phyloP scores from a whole-genome alignment of 768 basidiomycete genomes.

The Gloeostereum incarnatum region DNA sequence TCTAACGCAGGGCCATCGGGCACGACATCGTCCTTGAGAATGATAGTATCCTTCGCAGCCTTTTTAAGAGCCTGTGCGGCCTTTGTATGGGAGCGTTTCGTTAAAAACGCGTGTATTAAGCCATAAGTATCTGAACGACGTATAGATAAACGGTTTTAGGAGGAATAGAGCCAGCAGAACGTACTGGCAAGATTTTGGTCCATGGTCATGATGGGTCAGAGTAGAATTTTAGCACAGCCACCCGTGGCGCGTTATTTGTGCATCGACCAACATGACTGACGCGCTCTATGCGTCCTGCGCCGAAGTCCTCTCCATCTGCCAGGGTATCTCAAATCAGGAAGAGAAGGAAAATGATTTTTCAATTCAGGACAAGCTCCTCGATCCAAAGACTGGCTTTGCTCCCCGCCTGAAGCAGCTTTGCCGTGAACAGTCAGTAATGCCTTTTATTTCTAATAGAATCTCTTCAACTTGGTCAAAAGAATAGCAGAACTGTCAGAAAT shows the following conservation, averaged over 20 bases:
- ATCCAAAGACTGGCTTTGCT: constrained; percentile 63
- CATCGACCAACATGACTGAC: constrained; percentile 30
- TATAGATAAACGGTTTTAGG: background rate
- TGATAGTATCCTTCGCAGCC: constrained; percentile 53
- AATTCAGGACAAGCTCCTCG: constrained; percentile 48
- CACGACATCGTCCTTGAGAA: constrained; percentile 45
- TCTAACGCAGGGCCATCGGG: constrained; percentile 48
- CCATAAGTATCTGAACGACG: constrained; percentile 57
- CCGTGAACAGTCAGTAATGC: constrained; percentile 38
- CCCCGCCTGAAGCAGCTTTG: constrained; percentile 48
- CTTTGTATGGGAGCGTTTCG: constrained; percentile 53
- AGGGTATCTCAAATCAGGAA: too few species aligned
- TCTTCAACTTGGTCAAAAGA: constrained; percentile 21
- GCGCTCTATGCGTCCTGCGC: constrained; percentile 58
- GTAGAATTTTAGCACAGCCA: background rate
- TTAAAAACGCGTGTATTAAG: constrained; percentile 67
- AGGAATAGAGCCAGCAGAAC: background rate
- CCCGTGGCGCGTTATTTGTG: background rate
- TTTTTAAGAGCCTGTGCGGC: constrained; percentile 69
- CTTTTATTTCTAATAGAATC: background rate
- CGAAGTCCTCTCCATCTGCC: constrained; percentile 52
- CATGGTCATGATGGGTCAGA: background rate
- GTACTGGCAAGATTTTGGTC: background rate
- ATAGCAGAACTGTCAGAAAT: constrained; percentile 48
- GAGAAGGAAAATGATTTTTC: too few species aligned